A percentile compares a stretch with the other conserved stretches of the same genome.
These are phyloP conservation scores for Porpolomopsis calyptriformis DNA, from an alignment of 768 basidiomycete species.

Conservation along the genomic window DNA sequence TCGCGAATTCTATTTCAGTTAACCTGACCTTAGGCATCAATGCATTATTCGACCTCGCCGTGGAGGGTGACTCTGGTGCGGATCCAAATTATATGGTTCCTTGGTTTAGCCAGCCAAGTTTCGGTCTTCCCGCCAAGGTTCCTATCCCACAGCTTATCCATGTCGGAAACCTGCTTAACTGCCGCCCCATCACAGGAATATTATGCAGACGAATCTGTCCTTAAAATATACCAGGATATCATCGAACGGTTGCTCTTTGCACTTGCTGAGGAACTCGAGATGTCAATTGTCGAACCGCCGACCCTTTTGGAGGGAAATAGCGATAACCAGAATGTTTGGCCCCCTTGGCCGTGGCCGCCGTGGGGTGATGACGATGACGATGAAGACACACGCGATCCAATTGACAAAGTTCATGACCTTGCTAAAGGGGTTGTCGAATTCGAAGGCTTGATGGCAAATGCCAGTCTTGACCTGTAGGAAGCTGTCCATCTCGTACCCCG, in stretches of 20 bases:
- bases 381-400: constrained; percentile 40
- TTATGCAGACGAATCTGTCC: constrained; percentile 64
- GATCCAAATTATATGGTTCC: constrained; percentile 81
- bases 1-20: neutral
- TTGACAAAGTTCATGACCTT: constrained; percentile 46
- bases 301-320: constrained; percentile 19
- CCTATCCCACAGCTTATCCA: constrained; percentile 7
- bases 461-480: constrained; percentile 69
- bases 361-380: constrained; percentile 54
- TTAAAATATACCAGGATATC: constrained; percentile 60
- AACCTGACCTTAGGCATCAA: constrained; percentile 45
- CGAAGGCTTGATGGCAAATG: constrained; percentile 67
- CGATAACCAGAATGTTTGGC: constrained; percentile 46
- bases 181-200: constrained; percentile 52
- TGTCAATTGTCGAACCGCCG: constrained; percentile 16
- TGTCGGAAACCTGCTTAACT: neutral
- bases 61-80: constrained; percentile 79
- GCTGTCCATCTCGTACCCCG: neutral
- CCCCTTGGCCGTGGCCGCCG: constrained; percentile 80
- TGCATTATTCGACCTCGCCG: constrained; percentile 67
- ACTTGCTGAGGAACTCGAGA: constrained; percentile 43
- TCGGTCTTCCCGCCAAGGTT: constrained; percentile 86
- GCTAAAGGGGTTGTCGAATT: constrained; percentile 66
- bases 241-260: constrained; percentile 55
- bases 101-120: constrained; percentile 72